A percentile compares a stretch with the other conserved stretches of the same genome.
phyloP scores from a whole-genome alignment of 495 filamentous ascomycete genomes.

The Aspergillus ellipticus region DNA sequence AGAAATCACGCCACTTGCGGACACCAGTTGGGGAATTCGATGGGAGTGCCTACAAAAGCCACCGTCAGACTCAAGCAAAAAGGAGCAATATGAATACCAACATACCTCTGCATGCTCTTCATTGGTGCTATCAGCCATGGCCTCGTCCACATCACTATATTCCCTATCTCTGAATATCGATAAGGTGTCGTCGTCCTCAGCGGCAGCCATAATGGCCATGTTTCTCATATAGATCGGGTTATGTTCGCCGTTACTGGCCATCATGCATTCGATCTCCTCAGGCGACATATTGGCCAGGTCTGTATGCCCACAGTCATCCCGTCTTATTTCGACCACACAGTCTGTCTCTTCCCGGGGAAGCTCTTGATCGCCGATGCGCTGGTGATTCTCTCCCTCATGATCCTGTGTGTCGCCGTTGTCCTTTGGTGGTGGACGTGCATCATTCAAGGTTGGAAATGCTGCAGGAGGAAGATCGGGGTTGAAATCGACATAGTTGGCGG shows the following conservation, averaged over 20 bases:
- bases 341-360: too few relatives aligned
- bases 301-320: not conserved
- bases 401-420: not conserved
- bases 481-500: conserved; percentile 23
- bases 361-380: too few relatives aligned
- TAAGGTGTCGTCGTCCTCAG: not conserved
- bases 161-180: conserved; percentile 13
- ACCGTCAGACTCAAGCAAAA: not conserved
- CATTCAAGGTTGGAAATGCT: conserved; percentile 39
- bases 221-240: conserved; percentile 37
- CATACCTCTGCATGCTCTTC: conserved; percentile 11
- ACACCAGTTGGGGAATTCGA: conserved; percentile 1
- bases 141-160: conserved; percentile 23
- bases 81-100: not conserved
- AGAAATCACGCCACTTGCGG: conserved; percentile 36
- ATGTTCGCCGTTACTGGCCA: conserved; percentile 32
- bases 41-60: not conserved
- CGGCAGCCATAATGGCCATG: conserved; percentile 26
- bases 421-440: conserved; percentile 6
- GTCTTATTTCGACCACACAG: not conserved
- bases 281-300: not conserved
- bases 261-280: conserved; percentile 22
- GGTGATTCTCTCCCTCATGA: not conserved
- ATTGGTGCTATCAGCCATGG: not conserved
- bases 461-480: conserved; percentile 41